These are phyloP conservation scores for Rhodotorula mucilaginosa DNA, from an alignment of 1,284 basidiomycete genomes.

Conservation along the genomic window DNA sequence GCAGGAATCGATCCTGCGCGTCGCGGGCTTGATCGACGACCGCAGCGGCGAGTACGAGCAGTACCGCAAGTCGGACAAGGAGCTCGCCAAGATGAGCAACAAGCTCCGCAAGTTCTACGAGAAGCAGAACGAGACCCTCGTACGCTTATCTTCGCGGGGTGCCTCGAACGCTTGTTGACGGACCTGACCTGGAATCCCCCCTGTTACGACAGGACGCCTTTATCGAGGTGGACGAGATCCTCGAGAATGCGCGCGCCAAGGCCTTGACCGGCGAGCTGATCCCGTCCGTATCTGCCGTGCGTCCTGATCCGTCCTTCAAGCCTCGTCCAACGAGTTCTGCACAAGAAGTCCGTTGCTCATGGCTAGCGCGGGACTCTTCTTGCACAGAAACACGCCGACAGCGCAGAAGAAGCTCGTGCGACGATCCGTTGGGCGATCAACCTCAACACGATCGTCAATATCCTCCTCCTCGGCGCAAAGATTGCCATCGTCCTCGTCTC, in stretches of 20 bases:
- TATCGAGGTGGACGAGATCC: conserved; percentile 41
- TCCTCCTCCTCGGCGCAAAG: conserved; percentile 55
- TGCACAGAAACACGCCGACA: not conserved
- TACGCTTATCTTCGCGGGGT: not conserved
- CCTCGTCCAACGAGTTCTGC: too few relatives aligned
- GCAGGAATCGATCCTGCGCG: conserved; percentile 25
- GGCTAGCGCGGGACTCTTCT: not conserved
- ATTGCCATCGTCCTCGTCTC: conserved; percentile 56
- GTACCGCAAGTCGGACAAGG: conserved; percentile 35
- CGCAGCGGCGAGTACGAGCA: conserved; percentile 31
- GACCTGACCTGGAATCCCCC: not conserved
- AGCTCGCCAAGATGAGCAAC: conserved; percentile 36
- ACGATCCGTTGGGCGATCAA: conserved; percentile 38
- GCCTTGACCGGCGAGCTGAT: conserved; percentile 34
- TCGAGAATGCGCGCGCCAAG: conserved; percentile 36
- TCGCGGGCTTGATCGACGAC: conserved; percentile 37
- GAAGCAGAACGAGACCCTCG: conserved; percentile 35
- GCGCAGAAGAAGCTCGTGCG: conserved; percentile 18
- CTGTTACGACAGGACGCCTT: conserved; percentile 12
- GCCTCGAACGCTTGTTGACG: too few relatives aligned
- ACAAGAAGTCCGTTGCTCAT: too few relatives aligned
- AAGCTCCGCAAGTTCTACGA: conserved; percentile 37
- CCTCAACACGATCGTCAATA: conserved; percentile 51
- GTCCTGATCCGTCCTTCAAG: too few relatives aligned
- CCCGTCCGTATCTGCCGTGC: not conserved